These are phyloP conservation scores for Sordariomycetes sp. DNA, from an alignment of 2,329 filamentous ascomycete species.

Conservation along the genomic window DNA sequence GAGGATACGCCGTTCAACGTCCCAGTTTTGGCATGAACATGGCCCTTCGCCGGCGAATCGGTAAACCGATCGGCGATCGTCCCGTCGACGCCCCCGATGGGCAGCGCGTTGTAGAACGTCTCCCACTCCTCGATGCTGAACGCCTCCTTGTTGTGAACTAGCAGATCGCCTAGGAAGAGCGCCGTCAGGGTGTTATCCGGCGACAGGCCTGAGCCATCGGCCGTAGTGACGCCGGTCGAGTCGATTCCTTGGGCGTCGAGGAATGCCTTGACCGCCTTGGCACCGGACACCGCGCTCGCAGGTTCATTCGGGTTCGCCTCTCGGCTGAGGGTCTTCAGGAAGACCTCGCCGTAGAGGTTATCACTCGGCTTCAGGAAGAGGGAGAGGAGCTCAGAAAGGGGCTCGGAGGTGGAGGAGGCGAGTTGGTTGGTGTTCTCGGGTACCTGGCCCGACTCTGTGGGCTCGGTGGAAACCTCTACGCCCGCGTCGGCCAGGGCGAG, in stretches of 20 bases:
- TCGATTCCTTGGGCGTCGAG: background rate
- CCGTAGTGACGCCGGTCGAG: background rate
- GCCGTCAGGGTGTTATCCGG: background rate
- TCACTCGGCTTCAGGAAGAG: slow-evolving; percentile 6
- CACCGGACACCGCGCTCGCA: background rate
- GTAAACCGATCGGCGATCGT: background rate
- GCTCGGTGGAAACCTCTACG: background rate
- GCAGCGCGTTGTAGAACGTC: background rate
- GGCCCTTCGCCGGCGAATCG: background rate
- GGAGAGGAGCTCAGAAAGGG: background rate
- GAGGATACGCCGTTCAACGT: background rate
- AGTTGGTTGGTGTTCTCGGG: background rate
- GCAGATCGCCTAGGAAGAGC: background rate
- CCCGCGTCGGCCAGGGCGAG: slow-evolving; percentile 3
- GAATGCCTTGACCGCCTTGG: background rate
- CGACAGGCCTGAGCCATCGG: slow-evolving; percentile 1
- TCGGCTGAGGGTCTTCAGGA: slow-evolving; percentile 4
- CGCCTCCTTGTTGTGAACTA: background rate
- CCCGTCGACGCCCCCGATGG: slow-evolving; percentile 3
- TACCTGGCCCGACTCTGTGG: background rate
- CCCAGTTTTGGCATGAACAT: background rate
- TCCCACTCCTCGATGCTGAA: background rate
- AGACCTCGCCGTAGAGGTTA: slow-evolving; percentile 7
- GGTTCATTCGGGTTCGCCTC: background rate
- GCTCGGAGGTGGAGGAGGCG: background rate